phyloP scores from a whole-genome alignment of 371 early-diverging fungal genomes.

The Batkoa obscura region DNA sequence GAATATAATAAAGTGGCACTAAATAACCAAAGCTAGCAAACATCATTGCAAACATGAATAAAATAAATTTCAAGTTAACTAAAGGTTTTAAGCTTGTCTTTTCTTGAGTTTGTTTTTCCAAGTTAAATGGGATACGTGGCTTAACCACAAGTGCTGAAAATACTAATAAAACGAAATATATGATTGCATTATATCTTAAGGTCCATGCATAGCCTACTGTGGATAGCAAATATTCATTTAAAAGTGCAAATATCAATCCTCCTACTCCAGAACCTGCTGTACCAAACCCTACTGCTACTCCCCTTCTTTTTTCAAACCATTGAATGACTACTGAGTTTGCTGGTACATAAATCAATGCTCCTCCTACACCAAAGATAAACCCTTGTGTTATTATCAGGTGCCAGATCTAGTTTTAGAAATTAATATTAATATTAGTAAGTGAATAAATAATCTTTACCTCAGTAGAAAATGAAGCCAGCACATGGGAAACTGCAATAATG shows the following conservation, averaged over 20 bases:
- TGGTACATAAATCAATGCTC: slow-evolving; percentile 33
- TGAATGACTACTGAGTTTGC: slow-evolving; percentile 20
- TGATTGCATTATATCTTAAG: slow-evolving; percentile 10
- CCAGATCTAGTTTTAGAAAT: slow-evolving; percentile 14
- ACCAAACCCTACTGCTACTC: slow-evolving; percentile 39
- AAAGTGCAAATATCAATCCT: slow-evolving; percentile 21
- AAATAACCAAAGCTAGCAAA: slow-evolving; percentile 16
- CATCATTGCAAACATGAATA: not conserved
- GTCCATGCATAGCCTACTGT: slow-evolving; percentile 14
- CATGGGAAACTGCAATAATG: not conserved
- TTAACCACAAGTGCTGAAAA: not conserved
- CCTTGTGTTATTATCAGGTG: slow-evolving; percentile 48
- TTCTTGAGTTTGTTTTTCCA: not conserved
- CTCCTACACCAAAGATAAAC: slow-evolving; percentile 39
- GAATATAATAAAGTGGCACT: slow-evolving; percentile 20
- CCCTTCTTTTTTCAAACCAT: slow-evolving; percentile 33
- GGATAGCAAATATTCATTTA: slow-evolving; percentile 13
- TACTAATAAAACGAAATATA: slow-evolving; percentile 11
- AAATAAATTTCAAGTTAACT: not conserved
- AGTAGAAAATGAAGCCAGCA: slow-evolving; percentile 1
- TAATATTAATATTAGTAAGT: no score
- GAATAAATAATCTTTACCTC: not conserved
- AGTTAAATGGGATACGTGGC: not conserved
- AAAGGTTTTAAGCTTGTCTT: slow-evolving; percentile 9
- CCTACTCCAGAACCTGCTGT: slow-evolving; percentile 42